phyloP scores from a whole-genome alignment of 2,329 filamentous ascomycete genomes.

The Diplodia intermedia region DNA sequence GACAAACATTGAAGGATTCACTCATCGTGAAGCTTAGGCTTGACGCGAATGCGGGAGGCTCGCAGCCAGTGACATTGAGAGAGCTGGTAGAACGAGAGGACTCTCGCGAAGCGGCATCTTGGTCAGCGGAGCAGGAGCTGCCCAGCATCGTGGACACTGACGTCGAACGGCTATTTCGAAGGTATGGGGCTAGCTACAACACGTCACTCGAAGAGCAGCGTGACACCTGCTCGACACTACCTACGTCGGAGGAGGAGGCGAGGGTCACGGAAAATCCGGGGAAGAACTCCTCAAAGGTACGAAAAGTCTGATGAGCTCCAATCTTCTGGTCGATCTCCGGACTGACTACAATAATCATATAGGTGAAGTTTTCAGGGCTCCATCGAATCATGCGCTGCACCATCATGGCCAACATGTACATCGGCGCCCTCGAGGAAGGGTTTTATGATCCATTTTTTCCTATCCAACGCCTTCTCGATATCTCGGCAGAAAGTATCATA shows the following conservation, averaged over 20 bases:
- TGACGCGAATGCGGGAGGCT: background rate
- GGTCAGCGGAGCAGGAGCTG: background rate
- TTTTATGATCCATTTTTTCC: slow-evolving; percentile 11
- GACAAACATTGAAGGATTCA: background rate
- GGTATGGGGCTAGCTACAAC: background rate
- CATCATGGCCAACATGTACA: slow-evolving; percentile 21
- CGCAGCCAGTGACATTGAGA: background rate
- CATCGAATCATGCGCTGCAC: slow-evolving; percentile 3
- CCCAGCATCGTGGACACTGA: background rate
- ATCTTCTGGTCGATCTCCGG: background rate
- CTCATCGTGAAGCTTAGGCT: background rate
- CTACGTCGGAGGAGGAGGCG: background rate
- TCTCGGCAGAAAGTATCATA: background rate
- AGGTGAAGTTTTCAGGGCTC: background rate
- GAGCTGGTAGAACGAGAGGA: background rate
- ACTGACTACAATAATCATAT: background rate
- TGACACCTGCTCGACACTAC: background rate
- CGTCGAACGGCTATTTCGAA: background rate
- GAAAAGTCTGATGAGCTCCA: background rate
- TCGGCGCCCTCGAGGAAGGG: background rate
- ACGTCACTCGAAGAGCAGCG: background rate
- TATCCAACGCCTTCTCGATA: slow-evolving; percentile 6
- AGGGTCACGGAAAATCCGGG: background rate
- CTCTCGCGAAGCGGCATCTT: background rate
- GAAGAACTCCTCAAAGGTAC: background rate